Evolutionary conservation across 345 rosid species (phyloP).

Genomic region (Eucalyptus globulus): DNA sequence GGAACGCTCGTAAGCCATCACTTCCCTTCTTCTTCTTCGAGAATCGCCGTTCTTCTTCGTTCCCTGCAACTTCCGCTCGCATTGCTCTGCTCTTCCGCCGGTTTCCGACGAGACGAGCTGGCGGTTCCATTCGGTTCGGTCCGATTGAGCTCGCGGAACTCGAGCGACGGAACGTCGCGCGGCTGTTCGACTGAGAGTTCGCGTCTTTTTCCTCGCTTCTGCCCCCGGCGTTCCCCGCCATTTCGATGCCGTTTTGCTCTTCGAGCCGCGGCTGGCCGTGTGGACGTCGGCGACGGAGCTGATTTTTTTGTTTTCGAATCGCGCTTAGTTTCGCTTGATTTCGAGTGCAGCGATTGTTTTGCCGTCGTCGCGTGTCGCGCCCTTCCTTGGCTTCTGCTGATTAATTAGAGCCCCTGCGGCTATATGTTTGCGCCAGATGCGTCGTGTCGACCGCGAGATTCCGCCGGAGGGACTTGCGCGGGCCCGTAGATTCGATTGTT

Average conservation of each 20-base stretch:
- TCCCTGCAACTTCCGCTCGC: neutral
- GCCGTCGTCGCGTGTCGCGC: neutral
- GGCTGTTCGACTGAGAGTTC: neutral
- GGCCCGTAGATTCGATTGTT: neutral
- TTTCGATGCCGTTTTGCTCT: neutral
- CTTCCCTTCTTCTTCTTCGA: neutral
- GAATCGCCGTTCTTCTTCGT: neutral
- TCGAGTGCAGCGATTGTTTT: neutral
- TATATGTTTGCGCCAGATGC: neutral
- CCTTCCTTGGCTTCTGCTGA: neutral
- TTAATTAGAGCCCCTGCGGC: neutral
- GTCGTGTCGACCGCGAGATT: neutral
- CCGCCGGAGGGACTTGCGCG: neutral
- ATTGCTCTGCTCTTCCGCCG: neutral
- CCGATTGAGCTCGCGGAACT: neutral
- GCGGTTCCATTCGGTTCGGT: neutral
- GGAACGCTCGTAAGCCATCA: neutral
- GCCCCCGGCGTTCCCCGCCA: neutral
- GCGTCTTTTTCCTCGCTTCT: neutral
- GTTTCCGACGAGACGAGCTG: neutral
- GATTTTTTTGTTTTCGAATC: neutral
- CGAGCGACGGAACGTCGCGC: neutral
- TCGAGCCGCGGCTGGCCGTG: neutral
- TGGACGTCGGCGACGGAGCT: neutral
- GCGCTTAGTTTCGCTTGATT: neutral